A percentile compares a stretch with the other conserved stretches of the same genome.
phyloP scores from a whole-genome alignment of 2,329 filamentous ascomycete genomes.

The Phyllosticta citriasiana region DNA sequence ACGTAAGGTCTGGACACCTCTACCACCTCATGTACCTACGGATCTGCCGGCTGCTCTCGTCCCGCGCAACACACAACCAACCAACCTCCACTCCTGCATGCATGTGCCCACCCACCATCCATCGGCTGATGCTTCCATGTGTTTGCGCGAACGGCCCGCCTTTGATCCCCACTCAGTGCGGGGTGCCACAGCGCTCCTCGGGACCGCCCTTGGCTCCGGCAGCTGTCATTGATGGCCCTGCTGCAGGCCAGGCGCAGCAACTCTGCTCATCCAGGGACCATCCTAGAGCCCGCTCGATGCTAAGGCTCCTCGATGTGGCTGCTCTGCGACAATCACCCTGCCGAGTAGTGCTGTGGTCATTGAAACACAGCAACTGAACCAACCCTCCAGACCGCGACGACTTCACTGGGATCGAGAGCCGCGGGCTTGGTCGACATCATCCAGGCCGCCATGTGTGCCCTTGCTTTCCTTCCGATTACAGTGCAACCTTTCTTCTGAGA shows the following conservation, averaged over 20 bases:
- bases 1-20: not conserved
- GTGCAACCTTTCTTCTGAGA: not conserved
- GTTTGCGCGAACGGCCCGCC: not conserved
- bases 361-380: not conserved
- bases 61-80: not conserved
- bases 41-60: not conserved
- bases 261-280: not conserved
- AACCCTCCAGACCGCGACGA: not conserved
- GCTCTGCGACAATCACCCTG: not conserved
- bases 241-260: not conserved
- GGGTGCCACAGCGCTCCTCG: not conserved
- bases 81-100: not conserved
- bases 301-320: not conserved
- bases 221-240: not conserved
- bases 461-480: not conserved
- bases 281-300: not conserved
- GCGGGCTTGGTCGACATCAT: not conserved
- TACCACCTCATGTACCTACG: not conserved
- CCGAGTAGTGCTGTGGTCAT: not conserved
- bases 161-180: not conserved
- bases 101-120: not conserved
- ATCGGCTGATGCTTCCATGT: not conserved
- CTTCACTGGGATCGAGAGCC: not conserved
- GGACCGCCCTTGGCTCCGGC: not conserved
- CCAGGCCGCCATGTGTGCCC: not conserved